phyloP scores from a whole-genome alignment of 768 basidiomycete species.

The Jaapia argillacea region DNA sequence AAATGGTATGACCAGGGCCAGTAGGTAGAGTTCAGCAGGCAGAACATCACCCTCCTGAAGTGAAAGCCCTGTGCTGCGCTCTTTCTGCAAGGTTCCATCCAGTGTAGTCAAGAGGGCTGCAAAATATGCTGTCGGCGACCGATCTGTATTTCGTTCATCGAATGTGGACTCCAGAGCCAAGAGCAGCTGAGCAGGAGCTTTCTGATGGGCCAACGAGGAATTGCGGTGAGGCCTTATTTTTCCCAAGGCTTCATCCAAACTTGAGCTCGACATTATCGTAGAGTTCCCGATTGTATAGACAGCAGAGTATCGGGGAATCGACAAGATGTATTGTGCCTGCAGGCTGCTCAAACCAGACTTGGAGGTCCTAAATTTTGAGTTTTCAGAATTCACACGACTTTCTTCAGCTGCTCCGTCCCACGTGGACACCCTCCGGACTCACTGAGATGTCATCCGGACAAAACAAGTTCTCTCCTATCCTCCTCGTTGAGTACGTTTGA shows the following conservation, averaged over 20 bases:
- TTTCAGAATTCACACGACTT: neutral
- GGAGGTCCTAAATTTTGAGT: neutral
- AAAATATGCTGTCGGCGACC: conserved; percentile 85
- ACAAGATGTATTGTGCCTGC: neutral
- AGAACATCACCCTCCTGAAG: conserved; percentile 60
- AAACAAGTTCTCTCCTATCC: no score
- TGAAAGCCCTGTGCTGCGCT: conserved; percentile 28
- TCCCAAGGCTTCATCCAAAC: conserved; percentile 57
- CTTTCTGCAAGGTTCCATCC: conserved; percentile 64
- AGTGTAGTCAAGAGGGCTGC: conserved; percentile 83
- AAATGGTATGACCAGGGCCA: conserved; percentile 68
- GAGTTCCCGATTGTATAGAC: neutral
- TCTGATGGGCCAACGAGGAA: conserved; percentile 79
- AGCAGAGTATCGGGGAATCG: no score
- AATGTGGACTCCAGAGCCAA: conserved; percentile 77
- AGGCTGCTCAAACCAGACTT: no score
- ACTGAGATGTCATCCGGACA: no score
- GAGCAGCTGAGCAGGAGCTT: conserved; percentile 79
- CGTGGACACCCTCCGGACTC: no score
- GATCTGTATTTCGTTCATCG: conserved; percentile 55
- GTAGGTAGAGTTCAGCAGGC: conserved; percentile 77
- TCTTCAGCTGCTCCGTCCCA: no score
- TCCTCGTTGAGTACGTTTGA: no score
- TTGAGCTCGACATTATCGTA: neutral
- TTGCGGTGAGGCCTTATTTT: conserved; percentile 85